Percentiles rank a stretch among this genome's conserved stretches.
Conservation (phyloP, 805 yeast genomes). For the Metschnikowia corniflorae region DNA sequence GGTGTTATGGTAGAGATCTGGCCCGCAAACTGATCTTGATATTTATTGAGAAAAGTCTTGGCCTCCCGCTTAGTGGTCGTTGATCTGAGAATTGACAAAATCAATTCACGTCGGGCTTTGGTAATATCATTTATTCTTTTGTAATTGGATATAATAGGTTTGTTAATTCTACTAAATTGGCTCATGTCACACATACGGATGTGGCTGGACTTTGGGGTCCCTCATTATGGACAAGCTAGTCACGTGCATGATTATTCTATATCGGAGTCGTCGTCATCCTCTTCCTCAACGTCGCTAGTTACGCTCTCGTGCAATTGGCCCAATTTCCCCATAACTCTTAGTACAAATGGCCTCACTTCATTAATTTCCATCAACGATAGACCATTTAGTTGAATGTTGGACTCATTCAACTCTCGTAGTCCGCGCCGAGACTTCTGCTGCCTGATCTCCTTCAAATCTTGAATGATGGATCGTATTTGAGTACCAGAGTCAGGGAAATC, state of each 20-base stretch:
- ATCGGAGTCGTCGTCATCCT: conserved; percentile 12
- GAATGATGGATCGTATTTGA: conserved; percentile 64
- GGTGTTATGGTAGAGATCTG: too few relatives aligned
- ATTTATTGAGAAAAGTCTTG: conserved; percentile 69
- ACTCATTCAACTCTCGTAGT: conserved; percentile 70
- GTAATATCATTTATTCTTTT: conserved; percentile 32
- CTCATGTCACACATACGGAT: conserved; percentile 27
- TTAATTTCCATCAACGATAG: conserved; percentile 81
- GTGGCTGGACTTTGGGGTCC: too few relatives aligned
- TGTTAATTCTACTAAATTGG: conserved; percentile 24
- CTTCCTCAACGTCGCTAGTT: conserved; percentile 12
- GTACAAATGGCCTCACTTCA: conserved; percentile 79
- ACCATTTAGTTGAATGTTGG: conserved; percentile 79
- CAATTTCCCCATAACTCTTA: conserved; percentile 76
- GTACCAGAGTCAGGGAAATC: conserved; percentile 75
- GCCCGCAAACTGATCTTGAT: conserved; percentile 45
- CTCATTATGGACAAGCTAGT: not conserved
- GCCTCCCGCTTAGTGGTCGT: conserved; percentile 96
- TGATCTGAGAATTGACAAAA: conserved; percentile 79
- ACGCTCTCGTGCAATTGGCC: conserved; percentile 48
- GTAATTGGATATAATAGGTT: conserved; percentile 37
- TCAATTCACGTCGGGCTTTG: conserved; percentile 59
- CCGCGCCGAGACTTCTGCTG: conserved; percentile 80
- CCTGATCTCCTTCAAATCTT: conserved; percentile 82
- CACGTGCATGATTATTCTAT: conserved; percentile 14